These are phyloP conservation scores for Aurantiochytrium sp. DNA, from an alignment of 108 stramenopile species.

Conservation along the genomic window DNA sequence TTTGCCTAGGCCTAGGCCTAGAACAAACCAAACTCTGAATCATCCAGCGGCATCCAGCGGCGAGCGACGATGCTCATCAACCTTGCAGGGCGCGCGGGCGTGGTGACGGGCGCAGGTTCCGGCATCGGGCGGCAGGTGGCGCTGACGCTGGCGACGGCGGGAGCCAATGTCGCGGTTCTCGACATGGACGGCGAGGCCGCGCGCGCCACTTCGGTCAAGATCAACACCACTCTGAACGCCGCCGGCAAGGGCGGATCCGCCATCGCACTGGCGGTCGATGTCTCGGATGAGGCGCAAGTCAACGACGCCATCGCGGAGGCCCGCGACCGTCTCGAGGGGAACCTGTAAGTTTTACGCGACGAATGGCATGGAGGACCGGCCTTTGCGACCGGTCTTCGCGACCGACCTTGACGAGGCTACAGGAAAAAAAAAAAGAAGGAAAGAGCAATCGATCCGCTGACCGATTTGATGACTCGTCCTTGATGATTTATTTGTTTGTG, in stretches of 20 bases:
- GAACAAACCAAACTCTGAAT: too few species aligned
- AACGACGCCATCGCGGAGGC: constrained; percentile 34
- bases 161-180: constrained; percentile 56
- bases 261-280: constrained; percentile 42
- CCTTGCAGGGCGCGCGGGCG: constrained; percentile 48
- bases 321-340: constrained; percentile 29
- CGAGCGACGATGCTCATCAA: constrained; percentile 20
- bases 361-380: too few species aligned
- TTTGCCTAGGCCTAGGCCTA: too few species aligned
- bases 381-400: too few species aligned
- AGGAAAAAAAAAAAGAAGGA: too few species aligned
- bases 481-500: too few species aligned
- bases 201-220: neutral
- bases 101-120: constrained; percentile 66
- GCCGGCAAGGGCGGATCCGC: neutral
- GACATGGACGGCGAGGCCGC: constrained; percentile 26
- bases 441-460: too few species aligned
- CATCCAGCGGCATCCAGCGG: too few species aligned
- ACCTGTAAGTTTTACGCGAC: constrained; percentile 14
- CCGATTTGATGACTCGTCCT: too few species aligned
- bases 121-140: constrained; percentile 68
- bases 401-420: too few species aligned
- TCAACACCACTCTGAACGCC: neutral
- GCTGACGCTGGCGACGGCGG: constrained; percentile 39
- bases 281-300: constrained; percentile 46